phyloP scores from a whole-genome alignment of 164 flowering plant species.

The Protea cynaroides region DNA sequence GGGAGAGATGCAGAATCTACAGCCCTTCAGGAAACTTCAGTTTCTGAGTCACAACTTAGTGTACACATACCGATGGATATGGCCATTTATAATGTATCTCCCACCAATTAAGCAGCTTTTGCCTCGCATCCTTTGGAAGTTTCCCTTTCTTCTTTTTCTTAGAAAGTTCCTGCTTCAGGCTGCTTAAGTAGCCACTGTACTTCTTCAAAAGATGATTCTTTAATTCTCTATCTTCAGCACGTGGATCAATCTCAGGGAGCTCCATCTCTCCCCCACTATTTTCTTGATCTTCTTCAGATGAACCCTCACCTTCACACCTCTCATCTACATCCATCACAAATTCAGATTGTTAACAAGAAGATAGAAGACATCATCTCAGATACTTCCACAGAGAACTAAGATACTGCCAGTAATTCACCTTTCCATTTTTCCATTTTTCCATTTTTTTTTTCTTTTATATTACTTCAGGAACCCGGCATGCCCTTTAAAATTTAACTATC shows the following conservation, averaged over 20 bases:
- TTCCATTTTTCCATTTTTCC: too few relatives aligned
- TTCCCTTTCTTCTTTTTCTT: conserved; percentile 97
- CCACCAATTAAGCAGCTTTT: conserved; percentile 93
- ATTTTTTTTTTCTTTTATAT: too few relatives aligned
- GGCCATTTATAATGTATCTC: conserved; percentile 97
- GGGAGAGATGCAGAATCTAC: too few relatives aligned
- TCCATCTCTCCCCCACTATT: conserved; percentile 74
- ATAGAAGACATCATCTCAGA: too few relatives aligned
- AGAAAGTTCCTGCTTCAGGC: conserved; percentile 91
- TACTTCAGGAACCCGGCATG: too few relatives aligned
- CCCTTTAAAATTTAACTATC: too few relatives aligned
- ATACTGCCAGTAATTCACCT: too few relatives aligned
- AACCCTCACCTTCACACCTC: conserved; percentile 64
- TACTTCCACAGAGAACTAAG: too few relatives aligned
- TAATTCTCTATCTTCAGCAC: conserved; percentile 85
- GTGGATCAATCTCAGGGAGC: conserved; percentile 72
- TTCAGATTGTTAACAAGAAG: background rate
- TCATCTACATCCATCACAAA: conserved; percentile 43
- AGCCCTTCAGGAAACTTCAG: too few relatives aligned
- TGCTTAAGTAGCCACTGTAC: conserved; percentile 89
- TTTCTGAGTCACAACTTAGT: background rate
- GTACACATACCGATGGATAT: conserved; percentile 69
- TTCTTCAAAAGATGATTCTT: conserved; percentile 81
- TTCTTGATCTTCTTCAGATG: conserved; percentile 82
- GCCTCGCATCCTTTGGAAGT: conserved; percentile 94